Conservation (phyloP, 805 yeast species). For the Metschnikowia noctiluminum region DNA sequence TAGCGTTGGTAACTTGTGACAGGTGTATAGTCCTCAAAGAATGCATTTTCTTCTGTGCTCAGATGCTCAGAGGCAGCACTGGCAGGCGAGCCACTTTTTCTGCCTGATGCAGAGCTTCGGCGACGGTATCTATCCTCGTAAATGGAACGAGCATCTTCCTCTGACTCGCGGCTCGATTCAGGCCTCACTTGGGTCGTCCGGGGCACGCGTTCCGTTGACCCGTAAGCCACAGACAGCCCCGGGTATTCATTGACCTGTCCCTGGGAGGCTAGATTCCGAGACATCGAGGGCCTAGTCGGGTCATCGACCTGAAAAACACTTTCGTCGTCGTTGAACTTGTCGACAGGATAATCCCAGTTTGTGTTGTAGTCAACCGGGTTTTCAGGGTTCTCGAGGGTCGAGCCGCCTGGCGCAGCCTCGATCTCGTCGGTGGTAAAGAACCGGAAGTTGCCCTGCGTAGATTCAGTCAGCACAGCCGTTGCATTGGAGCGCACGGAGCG, state of each 20-base stretch:
- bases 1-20: conserved; percentile 65
- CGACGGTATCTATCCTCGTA: conserved; percentile 26
- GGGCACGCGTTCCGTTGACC: conserved; percentile 10
- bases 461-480: conserved; percentile 37
- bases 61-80: conserved; percentile 8
- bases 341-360: conserved; percentile 66
- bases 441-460: conserved; percentile 48
- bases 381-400: conserved; percentile 61
- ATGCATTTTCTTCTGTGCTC: conserved; percentile 10
- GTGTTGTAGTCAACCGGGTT: conserved; percentile 68
- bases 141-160: conserved; percentile 15
- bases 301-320: neutral
- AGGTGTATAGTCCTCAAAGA: conserved; percentile 25
- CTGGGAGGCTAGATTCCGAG: conserved; percentile 1
- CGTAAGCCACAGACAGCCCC: conserved; percentile 1
- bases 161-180: conserved; percentile 3
- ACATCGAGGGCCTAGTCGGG: conserved; percentile 9
- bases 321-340: conserved; percentile 31
- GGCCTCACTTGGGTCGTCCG: conserved; percentile 9
- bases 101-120: conserved; percentile 16
- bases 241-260: conserved; percentile 7
- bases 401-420: conserved; percentile 83
- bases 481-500: conserved; percentile 32
- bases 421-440: conserved; percentile 84
- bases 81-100: conserved; percentile 4